Evolutionary conservation across 164 flowering plant genomes (phyloP).

Genomic region (Vitis rupestris): DNA sequence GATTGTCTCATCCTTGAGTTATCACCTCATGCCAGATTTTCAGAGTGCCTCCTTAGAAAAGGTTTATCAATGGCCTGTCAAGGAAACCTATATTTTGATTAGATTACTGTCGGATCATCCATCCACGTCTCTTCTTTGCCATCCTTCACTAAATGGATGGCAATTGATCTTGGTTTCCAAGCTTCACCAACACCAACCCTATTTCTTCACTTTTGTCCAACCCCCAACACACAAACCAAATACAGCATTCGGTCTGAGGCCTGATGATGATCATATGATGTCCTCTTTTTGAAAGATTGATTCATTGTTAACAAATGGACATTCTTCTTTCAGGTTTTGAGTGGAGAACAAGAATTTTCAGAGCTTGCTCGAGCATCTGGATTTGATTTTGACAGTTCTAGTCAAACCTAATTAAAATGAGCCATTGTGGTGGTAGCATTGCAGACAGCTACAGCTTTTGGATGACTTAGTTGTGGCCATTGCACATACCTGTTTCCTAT

Average conservation of each 20-base stretch:
- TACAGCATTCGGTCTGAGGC: background rate
- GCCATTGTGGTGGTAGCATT: background rate
- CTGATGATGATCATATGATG: background rate
- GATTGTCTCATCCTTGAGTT: background rate
- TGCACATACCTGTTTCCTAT: no score
- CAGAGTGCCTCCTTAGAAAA: no score
- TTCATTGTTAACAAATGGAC: background rate
- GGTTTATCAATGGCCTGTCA: no score
- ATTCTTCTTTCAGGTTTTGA: conserved; percentile 52
- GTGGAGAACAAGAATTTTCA: conserved; percentile 60
- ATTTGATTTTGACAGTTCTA: conserved; percentile 31
- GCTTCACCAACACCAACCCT: no score
- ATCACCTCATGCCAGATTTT: no score
- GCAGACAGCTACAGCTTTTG: conserved; percentile 1
- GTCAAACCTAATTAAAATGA: conserved; percentile 12
- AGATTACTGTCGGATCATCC: no score
- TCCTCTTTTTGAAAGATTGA: background rate
- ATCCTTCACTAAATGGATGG: no score
- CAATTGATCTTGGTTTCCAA: no score
- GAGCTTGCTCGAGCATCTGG: conserved; percentile 70
- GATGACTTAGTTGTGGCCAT: background rate
- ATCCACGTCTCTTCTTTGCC: no score
- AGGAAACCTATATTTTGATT: no score
- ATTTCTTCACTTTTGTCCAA: no score
- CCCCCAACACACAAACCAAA: no score